phyloP scores from a whole-genome alignment of 805 yeast species.

The Candida insectalens region DNA sequence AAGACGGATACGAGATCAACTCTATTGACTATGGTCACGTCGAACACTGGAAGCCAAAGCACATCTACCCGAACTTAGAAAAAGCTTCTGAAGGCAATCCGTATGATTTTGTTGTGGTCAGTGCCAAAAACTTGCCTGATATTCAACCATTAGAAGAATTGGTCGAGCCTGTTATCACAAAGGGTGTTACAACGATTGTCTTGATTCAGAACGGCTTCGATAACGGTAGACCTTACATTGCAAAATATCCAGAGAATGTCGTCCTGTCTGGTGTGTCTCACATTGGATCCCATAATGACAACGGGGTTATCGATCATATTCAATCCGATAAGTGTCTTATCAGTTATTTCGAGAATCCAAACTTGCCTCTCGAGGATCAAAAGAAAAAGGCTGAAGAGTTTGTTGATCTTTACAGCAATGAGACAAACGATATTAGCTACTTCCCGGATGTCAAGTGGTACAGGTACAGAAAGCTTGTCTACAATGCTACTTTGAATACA shows the following conservation, averaged over 20 bases:
- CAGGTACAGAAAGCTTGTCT: slow-evolving; percentile 60
- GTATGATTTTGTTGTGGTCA: slow-evolving; percentile 26
- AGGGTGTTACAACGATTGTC: slow-evolving; percentile 25
- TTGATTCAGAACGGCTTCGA: slow-evolving; percentile 32
- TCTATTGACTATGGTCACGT: slow-evolving; percentile 55
- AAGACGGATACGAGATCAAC: slow-evolving; percentile 13
- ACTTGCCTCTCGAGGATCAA: slow-evolving; percentile 22
- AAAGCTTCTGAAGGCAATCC: slow-evolving; percentile 31
- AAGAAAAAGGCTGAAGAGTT: slow-evolving; percentile 32
- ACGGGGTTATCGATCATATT: slow-evolving; percentile 40
- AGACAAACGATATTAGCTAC: slow-evolving; percentile 29
- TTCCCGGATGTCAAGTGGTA: slow-evolving; percentile 37
- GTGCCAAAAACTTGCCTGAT: slow-evolving; percentile 60
- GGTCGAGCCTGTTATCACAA: slow-evolving; percentile 20
- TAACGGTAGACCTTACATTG: slow-evolving; percentile 23
- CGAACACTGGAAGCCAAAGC: slow-evolving; percentile 44
- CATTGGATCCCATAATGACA: slow-evolving; percentile 26
- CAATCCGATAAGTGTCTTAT: slow-evolving; percentile 37
- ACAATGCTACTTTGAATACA: slow-evolving; percentile 61
- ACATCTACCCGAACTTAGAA: slow-evolving; percentile 24
- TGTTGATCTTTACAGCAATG: slow-evolving; percentile 35
- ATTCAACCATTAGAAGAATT: slow-evolving; percentile 35
- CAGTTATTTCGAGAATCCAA: slow-evolving; percentile 40
- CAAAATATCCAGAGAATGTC: slow-evolving; percentile 18
- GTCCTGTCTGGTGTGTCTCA: slow-evolving; percentile 30